Evolutionary conservation across 345 rosid genomes (phyloP).

Genomic region (Ricinus communis): DNA sequence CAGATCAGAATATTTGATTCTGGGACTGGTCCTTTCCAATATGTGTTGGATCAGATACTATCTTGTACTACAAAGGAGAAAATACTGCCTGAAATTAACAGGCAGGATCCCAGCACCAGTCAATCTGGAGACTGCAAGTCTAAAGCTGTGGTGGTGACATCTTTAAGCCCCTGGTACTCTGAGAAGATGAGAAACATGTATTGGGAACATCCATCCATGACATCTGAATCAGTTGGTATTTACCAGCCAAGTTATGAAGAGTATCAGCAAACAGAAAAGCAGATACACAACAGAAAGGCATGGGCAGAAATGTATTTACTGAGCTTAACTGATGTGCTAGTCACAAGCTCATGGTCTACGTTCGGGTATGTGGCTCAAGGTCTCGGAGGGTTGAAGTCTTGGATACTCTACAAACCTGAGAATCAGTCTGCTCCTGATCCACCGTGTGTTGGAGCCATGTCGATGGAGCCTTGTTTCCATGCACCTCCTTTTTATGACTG

Average conservation of each 20-base stretch:
- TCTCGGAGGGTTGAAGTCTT: constrained; percentile 3
- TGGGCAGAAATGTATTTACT: constrained; percentile 6
- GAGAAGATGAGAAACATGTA: constrained; percentile 6
- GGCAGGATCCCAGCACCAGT: not conserved
- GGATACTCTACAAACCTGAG: constrained; percentile 6
- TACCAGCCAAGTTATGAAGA: constrained; percentile 5
- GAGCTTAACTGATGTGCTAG: not conserved
- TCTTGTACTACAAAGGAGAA: not conserved
- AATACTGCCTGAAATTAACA: not conserved
- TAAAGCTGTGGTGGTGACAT: constrained; percentile 5
- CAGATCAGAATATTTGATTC: not conserved
- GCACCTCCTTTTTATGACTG: constrained; percentile 7
- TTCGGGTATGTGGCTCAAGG: constrained; percentile 8
- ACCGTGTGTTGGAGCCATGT: constrained; percentile 4
- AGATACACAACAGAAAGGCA: not conserved
- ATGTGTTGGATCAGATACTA: constrained; percentile 8
- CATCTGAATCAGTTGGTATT: not conserved
- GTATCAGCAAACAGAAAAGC: constrained; percentile 3
- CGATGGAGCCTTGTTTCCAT: constrained; percentile 8
- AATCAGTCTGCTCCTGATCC: constrained; percentile 7
- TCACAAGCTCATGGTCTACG: not conserved
- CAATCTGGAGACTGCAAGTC: not conserved
- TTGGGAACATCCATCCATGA: constrained; percentile 1
- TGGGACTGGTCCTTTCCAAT: not conserved
- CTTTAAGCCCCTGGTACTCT: not conserved